These are phyloP conservation scores for Coix lacrymajobi DNA, from an alignment of 176 grass and related monocot genomes.

Conservation along the genomic window DNA sequence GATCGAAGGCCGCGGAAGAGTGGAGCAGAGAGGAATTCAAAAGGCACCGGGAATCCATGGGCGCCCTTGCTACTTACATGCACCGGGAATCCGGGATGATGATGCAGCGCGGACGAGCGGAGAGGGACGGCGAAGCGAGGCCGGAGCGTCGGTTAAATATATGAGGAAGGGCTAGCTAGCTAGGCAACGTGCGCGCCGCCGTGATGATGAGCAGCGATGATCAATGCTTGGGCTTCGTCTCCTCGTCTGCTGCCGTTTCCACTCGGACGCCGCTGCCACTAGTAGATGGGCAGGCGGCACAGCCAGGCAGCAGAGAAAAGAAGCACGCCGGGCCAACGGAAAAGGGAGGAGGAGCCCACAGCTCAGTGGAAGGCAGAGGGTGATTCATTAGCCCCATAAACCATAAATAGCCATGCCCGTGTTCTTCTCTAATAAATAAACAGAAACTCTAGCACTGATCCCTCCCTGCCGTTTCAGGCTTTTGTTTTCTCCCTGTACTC, in stretches of 20 bases:
- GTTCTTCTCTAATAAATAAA: background rate
- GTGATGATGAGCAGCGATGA: background rate
- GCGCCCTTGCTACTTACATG: background rate
- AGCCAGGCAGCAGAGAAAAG: background rate
- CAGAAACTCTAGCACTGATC: background rate
- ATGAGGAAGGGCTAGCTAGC: background rate
- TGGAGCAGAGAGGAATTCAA: background rate
- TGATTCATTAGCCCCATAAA: background rate
- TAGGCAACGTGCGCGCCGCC: background rate
- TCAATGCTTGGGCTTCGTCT: slow-evolving; percentile 28
- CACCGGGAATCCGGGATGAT: background rate
- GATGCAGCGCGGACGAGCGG: background rate
- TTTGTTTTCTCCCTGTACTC: background rate
- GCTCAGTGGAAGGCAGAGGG: slow-evolving; percentile 1
- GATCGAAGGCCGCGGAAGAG: background rate
- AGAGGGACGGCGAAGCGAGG: background rate
- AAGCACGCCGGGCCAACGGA: background rate
- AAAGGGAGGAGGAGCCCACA: slow-evolving; percentile 6
- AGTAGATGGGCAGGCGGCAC: background rate
- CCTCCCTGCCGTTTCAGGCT: slow-evolving; percentile 15
- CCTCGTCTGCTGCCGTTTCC: slow-evolving; percentile 23
- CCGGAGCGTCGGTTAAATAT: slow-evolving; percentile 12
- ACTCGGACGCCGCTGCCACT: background rate
- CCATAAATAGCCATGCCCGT: slow-evolving; percentile 26
- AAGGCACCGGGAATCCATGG: too few relatives aligned